phyloP scores from a whole-genome alignment of 2,329 filamentous ascomycete genomes.

The Talaromyces atroroseus region DNA sequence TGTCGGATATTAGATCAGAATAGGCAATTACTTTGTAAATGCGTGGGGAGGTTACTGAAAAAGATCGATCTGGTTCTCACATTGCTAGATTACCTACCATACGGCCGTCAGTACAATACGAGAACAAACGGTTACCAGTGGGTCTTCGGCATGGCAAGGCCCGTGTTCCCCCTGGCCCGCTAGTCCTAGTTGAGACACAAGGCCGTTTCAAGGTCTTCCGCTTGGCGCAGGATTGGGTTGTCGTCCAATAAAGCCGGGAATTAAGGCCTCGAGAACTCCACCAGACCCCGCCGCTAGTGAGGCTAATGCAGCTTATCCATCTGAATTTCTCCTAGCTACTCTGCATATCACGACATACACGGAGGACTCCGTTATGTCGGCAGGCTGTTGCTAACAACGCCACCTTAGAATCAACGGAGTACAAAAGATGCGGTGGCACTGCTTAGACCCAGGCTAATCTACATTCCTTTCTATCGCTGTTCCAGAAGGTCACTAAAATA shows the following conservation, averaged over 20 bases:
- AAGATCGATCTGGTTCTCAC: not conserved
- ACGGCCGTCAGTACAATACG: not conserved
- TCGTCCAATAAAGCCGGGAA: not conserved
- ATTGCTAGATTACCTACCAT: not conserved
- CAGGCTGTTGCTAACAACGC: not conserved
- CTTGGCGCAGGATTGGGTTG: not conserved
- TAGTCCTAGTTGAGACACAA: constrained; percentile 4
- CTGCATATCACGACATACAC: not conserved
- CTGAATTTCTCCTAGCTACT: too few relatives aligned
- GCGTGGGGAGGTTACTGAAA: constrained; percentile 5
- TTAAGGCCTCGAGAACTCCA: not conserved
- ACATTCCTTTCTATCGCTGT: constrained; percentile 4
- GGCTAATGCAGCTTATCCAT: constrained; percentile 5
- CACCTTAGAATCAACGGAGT: not conserved
- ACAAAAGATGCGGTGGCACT: not conserved
- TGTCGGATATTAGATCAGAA: not conserved
- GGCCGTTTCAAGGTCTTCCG: constrained; percentile 3
- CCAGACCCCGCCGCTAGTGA: not conserved
- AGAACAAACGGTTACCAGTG: not conserved
- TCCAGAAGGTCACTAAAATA: constrained; percentile 5
- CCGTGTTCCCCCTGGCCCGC: not conserved
- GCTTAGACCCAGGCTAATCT: not conserved
- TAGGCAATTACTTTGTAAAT: not conserved
- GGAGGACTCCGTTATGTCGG: not conserved
- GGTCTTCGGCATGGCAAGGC: constrained; percentile 3